phyloP scores from a whole-genome alignment of 169 alveolate species.

The Babesia sp. region DNA sequence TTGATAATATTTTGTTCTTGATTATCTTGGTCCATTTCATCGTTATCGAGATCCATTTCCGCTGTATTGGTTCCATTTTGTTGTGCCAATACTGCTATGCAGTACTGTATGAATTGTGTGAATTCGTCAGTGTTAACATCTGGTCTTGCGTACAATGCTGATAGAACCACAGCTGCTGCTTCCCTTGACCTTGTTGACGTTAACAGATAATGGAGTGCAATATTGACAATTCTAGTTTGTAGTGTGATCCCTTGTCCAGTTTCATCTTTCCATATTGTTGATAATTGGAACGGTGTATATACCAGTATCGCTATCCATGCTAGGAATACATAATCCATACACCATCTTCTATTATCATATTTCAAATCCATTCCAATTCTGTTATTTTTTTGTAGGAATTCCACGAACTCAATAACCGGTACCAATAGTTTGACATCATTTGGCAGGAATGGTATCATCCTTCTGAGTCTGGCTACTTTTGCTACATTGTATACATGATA shows the following conservation, averaged over 20 bases:
- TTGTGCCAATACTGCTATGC: not conserved
- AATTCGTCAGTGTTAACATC: conserved; percentile 22
- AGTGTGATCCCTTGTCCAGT: conserved; percentile 20
- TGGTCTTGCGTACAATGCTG: conserved; percentile 37
- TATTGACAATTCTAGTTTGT: conserved; percentile 11
- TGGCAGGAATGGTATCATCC: conserved; percentile 41
- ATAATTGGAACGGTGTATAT: conserved; percentile 49
- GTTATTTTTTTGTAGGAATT: not conserved
- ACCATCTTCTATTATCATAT: conserved; percentile 49
- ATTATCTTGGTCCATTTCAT: not conserved
- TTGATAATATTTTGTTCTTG: no score
- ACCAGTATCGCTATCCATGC: conserved; percentile 54
- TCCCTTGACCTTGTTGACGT: conserved; percentile 54
- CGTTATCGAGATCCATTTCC: not conserved
- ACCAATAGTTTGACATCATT: conserved; percentile 42
- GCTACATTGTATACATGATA: conserved; percentile 50
- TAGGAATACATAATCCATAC: conserved; percentile 48
- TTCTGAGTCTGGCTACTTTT: conserved; percentile 46
- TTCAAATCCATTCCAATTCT: not conserved
- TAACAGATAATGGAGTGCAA: conserved; percentile 27
- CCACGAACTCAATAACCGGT: conserved; percentile 21
- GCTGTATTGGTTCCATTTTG: not conserved
- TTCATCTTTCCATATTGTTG: conserved; percentile 35
- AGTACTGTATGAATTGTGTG: conserved; percentile 5
- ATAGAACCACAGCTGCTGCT: conserved; percentile 50